A percentile compares a stretch with the other conserved stretches of the same genome.
These are phyloP conservation scores for Alternaria sp. DNA, from an alignment of 2,329 filamentous ascomycete genomes.

Conservation along the genomic window DNA sequence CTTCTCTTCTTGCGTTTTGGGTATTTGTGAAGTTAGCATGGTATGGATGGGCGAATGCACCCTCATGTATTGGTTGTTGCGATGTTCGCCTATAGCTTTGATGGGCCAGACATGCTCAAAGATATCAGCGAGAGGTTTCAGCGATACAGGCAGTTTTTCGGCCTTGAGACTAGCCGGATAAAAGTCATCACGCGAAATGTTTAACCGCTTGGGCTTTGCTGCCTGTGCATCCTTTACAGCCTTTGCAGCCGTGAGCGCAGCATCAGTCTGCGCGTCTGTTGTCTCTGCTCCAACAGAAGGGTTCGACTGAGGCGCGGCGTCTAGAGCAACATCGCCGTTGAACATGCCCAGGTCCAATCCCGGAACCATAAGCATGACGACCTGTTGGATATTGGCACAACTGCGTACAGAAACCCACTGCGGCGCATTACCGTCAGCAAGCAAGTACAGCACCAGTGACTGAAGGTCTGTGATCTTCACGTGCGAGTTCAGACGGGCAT, in stretches of 20 bases:
- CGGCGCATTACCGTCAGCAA: constrained; percentile 65
- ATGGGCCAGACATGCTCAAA: constrained; percentile 91
- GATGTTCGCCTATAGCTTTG: constrained; percentile 84
- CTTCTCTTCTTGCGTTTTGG: constrained; percentile 73
- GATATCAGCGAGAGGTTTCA: constrained; percentile 74
- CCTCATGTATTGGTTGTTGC: constrained; percentile 63
- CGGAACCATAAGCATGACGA: constrained; percentile 89
- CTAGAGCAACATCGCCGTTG: constrained; percentile 56
- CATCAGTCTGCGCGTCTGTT: constrained; percentile 14
- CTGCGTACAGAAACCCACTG: constrained; percentile 68
- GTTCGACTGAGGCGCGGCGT: constrained; percentile 9
- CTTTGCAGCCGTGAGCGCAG: constrained; percentile 10
- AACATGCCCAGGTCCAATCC: constrained; percentile 93
- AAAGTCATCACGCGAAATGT: constrained; percentile 56
- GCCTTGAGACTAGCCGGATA: constrained; percentile 54
- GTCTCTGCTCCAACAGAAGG: constrained; percentile 1
- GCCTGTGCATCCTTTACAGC: constrained; percentile 13
- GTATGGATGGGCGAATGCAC: constrained; percentile 87
- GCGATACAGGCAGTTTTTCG: constrained; percentile 49
- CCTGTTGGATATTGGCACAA: constrained; percentile 67
- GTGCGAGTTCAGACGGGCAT: constrained; percentile 60
- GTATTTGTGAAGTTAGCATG: constrained; percentile 77
- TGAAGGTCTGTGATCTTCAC: constrained; percentile 66
- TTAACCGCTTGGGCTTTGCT: constrained; percentile 34
- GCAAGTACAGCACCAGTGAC: constrained; percentile 62